These are phyloP conservation scores for Kalanchoe fedtschenkoi DNA, from an alignment of 164 flowering plant species.

Conservation along the genomic window DNA sequence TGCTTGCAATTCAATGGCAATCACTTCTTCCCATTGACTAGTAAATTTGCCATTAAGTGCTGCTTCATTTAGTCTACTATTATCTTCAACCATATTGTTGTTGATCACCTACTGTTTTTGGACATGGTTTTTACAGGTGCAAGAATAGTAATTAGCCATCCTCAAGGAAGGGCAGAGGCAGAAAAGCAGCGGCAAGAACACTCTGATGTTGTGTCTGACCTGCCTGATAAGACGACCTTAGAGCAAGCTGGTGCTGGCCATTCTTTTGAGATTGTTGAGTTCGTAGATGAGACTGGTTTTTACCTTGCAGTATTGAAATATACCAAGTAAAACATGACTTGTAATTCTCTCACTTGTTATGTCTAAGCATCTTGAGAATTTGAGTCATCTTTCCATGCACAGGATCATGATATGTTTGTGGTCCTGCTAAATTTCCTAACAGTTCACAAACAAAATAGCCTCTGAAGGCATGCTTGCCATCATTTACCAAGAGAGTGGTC, in stretches of 20 bases:
- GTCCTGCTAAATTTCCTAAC: no score
- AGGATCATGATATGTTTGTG: no score
- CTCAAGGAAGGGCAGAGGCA: slow-evolving; percentile 56
- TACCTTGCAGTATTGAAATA: slow-evolving; percentile 69
- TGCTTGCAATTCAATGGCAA: background rate
- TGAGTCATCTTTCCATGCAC: no score
- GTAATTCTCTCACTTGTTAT: background rate
- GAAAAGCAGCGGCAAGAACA: slow-evolving; percentile 45
- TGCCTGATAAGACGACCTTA: slow-evolving; percentile 51
- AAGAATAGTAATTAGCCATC: slow-evolving; percentile 70
- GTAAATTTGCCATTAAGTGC: no score
- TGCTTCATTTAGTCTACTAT: no score
- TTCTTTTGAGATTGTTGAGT: slow-evolving; percentile 49
- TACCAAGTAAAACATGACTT: slow-evolving; percentile 7
- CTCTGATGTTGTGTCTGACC: slow-evolving; percentile 57
- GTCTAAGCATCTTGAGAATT: no score
- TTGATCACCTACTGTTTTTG: background rate
- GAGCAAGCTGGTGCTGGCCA: slow-evolving; percentile 37
- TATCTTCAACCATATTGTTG: background rate
- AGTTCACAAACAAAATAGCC: no score
- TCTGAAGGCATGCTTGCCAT: no score
- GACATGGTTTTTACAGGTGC: slow-evolving; percentile 35
- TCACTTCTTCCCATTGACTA: no score
- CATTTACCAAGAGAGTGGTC: no score
- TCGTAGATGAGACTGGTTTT: slow-evolving; percentile 54